Evolutionary conservation across 2,329 filamentous ascomycete genomes (phyloP).

Genomic region (Akanthomyces uredinophilus): DNA sequence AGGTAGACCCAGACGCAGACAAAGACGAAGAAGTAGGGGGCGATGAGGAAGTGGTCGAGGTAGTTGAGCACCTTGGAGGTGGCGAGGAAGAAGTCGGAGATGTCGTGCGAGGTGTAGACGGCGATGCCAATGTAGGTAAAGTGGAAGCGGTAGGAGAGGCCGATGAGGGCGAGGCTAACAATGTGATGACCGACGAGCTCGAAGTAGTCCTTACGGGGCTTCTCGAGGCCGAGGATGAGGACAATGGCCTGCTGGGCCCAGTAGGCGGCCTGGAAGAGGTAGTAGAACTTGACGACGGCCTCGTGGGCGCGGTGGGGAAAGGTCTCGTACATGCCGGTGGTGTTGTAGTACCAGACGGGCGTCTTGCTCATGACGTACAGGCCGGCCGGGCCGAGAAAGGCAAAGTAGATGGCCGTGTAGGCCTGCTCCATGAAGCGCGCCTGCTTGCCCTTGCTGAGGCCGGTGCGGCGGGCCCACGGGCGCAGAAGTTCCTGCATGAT

Average conservation of each 20-base stretch:
- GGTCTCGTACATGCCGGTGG: conserved; percentile 78
- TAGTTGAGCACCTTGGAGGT: conserved; percentile 93
- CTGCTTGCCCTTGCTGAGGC: conserved; percentile 74
- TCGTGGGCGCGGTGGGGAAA: conserved; percentile 82
- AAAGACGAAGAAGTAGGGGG: conserved; percentile 79
- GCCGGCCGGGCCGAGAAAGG: conserved; percentile 72
- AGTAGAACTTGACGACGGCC: conserved; percentile 87
- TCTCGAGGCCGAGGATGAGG: conserved; percentile 79
- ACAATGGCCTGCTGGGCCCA: conserved; percentile 95
- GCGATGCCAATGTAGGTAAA: conserved; percentile 93
- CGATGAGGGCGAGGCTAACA: conserved; percentile 79
- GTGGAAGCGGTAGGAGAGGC: conserved; percentile 86
- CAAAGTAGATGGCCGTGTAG: conserved; percentile 91
- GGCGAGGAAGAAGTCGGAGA: conserved; percentile 92
- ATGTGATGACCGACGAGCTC: conserved; percentile 90
- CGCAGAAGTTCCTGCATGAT: conserved; percentile 87
- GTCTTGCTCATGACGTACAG: conserved; percentile 87
- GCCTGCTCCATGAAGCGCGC: conserved; percentile 93
- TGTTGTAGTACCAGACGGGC: conserved; percentile 97
- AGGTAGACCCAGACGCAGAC: conserved; percentile 83
- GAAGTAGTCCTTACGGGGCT: conserved; percentile 90
- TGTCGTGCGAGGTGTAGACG: conserved; percentile 91
- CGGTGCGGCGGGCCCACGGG: conserved; percentile 65
- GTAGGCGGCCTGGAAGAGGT: conserved; percentile 89
- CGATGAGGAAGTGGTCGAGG: conserved; percentile 71